These are phyloP conservation scores for Talaromyces trachyspermus DNA, from an alignment of 495 filamentous ascomycete species.

Conservation along the genomic window DNA sequence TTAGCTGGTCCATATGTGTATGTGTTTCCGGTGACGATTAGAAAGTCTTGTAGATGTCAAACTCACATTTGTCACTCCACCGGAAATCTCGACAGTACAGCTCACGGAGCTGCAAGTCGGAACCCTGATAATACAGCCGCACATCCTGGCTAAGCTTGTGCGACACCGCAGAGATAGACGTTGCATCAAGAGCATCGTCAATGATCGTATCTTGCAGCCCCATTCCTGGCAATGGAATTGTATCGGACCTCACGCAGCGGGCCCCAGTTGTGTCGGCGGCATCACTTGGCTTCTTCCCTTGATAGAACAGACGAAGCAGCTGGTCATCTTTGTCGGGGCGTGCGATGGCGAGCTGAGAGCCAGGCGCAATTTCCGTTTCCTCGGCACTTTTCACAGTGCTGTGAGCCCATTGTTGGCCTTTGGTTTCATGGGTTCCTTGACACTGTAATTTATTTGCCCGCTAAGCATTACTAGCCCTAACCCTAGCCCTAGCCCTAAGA, in stretches of 20 bases:
- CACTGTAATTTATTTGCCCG: not conserved
- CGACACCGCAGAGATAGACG: not conserved
- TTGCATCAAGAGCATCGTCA: not conserved
- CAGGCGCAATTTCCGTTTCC: not conserved
- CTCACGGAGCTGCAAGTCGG: not conserved
- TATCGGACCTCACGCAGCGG: not conserved
- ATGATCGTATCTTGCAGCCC: too few species aligned
- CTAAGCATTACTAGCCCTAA: not conserved
- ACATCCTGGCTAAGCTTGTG: not conserved
- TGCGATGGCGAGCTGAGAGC: not conserved
- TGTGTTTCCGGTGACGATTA: too few species aligned
- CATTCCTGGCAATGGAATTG: too few species aligned
- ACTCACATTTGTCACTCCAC: too few species aligned
- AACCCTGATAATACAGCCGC: not conserved
- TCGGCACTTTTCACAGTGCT: not conserved
- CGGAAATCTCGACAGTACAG: not conserved
- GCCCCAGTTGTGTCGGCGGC: not conserved
- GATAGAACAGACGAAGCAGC: not conserved
- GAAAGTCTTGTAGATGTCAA: too few species aligned
- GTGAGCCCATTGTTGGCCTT: not conserved
- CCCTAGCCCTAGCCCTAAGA: too few species aligned
- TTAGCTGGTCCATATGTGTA: too few species aligned
- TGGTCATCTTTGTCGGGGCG: not conserved
- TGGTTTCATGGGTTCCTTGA: too few species aligned
- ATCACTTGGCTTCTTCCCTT: not conserved